phyloP scores from a whole-genome alignment of 2,329 filamentous ascomycete genomes.

The Colletotrichum lentis region DNA sequence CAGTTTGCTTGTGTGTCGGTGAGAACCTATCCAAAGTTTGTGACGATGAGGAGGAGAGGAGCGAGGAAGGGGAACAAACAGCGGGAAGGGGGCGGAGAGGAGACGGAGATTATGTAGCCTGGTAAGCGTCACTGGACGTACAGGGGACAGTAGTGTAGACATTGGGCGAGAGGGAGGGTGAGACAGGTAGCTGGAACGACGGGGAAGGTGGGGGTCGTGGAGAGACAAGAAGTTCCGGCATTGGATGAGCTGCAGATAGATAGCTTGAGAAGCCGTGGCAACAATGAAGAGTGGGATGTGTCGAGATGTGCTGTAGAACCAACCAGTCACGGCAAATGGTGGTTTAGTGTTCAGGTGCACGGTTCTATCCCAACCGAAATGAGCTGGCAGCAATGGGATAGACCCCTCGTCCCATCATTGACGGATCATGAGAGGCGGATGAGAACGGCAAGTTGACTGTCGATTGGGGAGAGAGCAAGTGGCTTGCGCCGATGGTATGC shows the following conservation, averaged over 20 bases:
- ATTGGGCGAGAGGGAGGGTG: slow-evolving; percentile 31
- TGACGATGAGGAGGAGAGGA: slow-evolving; percentile 12
- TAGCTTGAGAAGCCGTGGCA: slow-evolving; percentile 10
- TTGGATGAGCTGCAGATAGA: slow-evolving; percentile 26
- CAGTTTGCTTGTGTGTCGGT: slow-evolving; percentile 14
- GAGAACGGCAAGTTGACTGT: slow-evolving; percentile 9
- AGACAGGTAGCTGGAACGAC: slow-evolving; percentile 25
- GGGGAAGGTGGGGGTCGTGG: slow-evolving; percentile 21
- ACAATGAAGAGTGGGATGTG: slow-evolving; percentile 17
- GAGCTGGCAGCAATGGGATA: neutral
- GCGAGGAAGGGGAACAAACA: slow-evolving; percentile 1
- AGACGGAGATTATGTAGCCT: slow-evolving; percentile 35
- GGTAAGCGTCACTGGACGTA: slow-evolving; percentile 20
- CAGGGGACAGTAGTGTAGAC: neutral
- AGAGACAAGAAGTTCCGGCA: slow-evolving; percentile 23
- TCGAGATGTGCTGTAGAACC: slow-evolving; percentile 15
- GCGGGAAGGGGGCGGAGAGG: neutral
- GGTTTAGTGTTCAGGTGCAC: slow-evolving; percentile 5
- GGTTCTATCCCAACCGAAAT: neutral
- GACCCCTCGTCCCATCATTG: neutral
- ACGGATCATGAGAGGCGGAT: slow-evolving; percentile 1
- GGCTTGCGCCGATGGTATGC: slow-evolving; percentile 32
- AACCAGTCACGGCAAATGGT: slow-evolving; percentile 2
- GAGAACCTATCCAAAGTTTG: slow-evolving; percentile 35
- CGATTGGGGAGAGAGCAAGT: neutral